Conservation (phyloP, 2,329 filamentous ascomycete genomes). For the Calonectria pseudoreteaudii region DNA sequence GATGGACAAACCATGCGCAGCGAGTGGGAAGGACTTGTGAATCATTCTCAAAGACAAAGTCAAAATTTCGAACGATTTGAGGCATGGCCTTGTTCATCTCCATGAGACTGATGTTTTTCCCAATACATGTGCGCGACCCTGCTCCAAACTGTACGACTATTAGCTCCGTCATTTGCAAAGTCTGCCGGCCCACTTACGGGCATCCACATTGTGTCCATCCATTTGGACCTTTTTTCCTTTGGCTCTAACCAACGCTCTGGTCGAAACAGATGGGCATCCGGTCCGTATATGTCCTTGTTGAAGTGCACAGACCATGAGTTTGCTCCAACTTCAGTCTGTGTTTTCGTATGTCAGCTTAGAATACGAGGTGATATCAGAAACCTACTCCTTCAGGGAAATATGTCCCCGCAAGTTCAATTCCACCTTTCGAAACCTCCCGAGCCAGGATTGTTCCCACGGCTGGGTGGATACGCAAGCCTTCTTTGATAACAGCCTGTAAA, state of each 20-base stretch:
- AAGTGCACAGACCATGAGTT: background rate
- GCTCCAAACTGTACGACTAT: constrained; percentile 68
- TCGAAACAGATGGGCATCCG: background rate
- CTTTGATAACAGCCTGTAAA: background rate
- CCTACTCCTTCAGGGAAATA: constrained; percentile 3
- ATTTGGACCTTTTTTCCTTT: background rate
- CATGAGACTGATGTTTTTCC: constrained; percentile 71
- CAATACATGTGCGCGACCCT: constrained; percentile 75
- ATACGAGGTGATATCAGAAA: background rate
- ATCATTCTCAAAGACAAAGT: constrained; percentile 1
- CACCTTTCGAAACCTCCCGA: background rate
- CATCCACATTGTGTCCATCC: background rate
- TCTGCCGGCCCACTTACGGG: background rate
- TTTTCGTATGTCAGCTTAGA: background rate
- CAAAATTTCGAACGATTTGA: constrained; percentile 10
- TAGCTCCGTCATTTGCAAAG: background rate
- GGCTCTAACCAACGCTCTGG: background rate
- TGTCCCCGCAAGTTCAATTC: background rate
- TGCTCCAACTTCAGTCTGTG: background rate
- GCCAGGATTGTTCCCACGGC: background rate
- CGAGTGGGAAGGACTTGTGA: background rate
- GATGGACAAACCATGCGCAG: background rate
- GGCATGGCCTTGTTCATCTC: constrained; percentile 73
- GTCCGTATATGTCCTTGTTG: background rate
- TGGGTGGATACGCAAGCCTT: background rate